Evolutionary conservation across 2,329 filamentous ascomycete species (phyloP), one percentile per base, ranked within the genome.

Genomic region (Neofusicoccum ribis): DNA sequence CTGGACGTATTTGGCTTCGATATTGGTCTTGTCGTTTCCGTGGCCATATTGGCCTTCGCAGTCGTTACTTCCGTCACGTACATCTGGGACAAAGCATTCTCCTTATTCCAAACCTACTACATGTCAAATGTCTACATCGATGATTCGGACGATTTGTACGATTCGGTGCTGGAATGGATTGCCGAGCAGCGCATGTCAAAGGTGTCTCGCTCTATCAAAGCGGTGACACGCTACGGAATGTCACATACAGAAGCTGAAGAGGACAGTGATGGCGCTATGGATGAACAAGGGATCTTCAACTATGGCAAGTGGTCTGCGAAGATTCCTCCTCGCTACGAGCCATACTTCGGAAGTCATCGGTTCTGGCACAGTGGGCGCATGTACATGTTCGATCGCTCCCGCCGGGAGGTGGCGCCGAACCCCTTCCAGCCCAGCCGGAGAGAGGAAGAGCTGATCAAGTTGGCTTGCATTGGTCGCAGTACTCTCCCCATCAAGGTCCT

Each of bases 251-350:
- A 79, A 14, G 72, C 74, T 37, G 71, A 72, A 12, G 74, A 69
- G 41, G 72, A 72, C 2, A 71, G 78, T 11, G 73, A 71, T 9
- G 74, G 77, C n/a, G 73, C 76, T 5, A 59, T 79, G 5, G 76
- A 76, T 50, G 74, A 79, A 17, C 71, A 76, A 11, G 79, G 78
- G 2, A 76, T 83, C 52, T 82, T 85, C 71, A 81, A 84, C 67
- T 84, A 80, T 69, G 80, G 79, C 65, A 81, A 80, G 66, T 84
- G 80, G 79, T 76, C 77, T 11, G 79, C 81, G 39, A 79, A 78
- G 5, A 76, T 80, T 3, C 83, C 83, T 1, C 81, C 81, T 1
- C 74, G 76, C 3, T 85, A 82, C 65, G 81, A 83, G 65, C 83
- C 83, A 0, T 81, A 82, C 65, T 80, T 80, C 59, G 82, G 82